Evolutionary conservation across 208 protist species (phyloP).

Genomic region (Crithidia sp.): DNA sequence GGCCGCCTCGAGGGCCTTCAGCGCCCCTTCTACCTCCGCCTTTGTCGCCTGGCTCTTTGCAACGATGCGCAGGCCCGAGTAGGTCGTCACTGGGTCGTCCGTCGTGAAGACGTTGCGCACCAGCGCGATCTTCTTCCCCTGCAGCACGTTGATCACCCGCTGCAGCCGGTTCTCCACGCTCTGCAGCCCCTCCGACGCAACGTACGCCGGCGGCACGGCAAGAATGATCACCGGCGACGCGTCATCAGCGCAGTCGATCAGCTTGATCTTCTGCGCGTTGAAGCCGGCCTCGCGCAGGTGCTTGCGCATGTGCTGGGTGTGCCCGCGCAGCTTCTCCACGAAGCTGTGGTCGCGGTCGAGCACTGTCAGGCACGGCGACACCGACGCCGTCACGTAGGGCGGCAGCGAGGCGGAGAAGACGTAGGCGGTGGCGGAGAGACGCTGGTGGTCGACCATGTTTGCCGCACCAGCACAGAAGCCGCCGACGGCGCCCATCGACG

Average conservation of each 20-base stretch:
- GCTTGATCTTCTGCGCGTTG: slow-evolving; percentile 59
- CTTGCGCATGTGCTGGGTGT: slow-evolving; percentile 56
- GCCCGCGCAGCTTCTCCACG: slow-evolving; percentile 45
- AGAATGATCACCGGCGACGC: slow-evolving; percentile 77
- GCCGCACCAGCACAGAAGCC: slow-evolving; percentile 94
- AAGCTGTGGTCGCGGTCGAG: slow-evolving; percentile 64
- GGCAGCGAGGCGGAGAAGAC: slow-evolving; percentile 98
- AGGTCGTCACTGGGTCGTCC: slow-evolving; percentile 62
- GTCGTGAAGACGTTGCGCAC: slow-evolving; percentile 69
- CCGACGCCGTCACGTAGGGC: slow-evolving; percentile 91
- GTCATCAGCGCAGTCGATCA: slow-evolving; percentile 64
- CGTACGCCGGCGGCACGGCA: slow-evolving; percentile 46
- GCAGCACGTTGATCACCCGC: slow-evolving; percentile 54
- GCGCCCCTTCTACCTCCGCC: slow-evolving; percentile 53
- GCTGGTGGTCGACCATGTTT: slow-evolving; percentile 94
- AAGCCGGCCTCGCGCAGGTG: slow-evolving; percentile 54
- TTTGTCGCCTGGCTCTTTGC: slow-evolving; percentile 62
- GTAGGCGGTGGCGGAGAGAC: slow-evolving; percentile 93
- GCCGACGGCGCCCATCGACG: slow-evolving; percentile 90
- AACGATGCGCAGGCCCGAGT: slow-evolving; percentile 69
- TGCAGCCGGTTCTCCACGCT: slow-evolving; percentile 71
- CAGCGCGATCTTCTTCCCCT: slow-evolving; percentile 64
- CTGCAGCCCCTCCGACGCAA: slow-evolving; percentile 34
- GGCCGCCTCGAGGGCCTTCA: slow-evolving; percentile 50
- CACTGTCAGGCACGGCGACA: slow-evolving; percentile 73